Base-by-base conservation (phyloP, 495 filamentous ascomycete species). In the Immersiella caudata region DNA sequence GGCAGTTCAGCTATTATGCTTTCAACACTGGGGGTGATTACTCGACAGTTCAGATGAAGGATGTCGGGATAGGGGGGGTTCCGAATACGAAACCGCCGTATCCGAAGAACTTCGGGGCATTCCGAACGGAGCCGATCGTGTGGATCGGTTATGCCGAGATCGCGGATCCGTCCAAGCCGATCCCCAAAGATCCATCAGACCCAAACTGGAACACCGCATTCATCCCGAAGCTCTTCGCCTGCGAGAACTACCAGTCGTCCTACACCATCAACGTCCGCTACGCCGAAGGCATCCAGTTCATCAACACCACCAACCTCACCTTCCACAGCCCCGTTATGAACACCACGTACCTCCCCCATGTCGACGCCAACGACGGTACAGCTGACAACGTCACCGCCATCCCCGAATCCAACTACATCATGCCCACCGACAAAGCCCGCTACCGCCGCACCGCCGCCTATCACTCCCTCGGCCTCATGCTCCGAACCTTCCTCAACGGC, bases 61-160 rank as follows among this genome's bases (percentile, higher is more conserved):
- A 76, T 35, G 72, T 68, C 11, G 64, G 61, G 52, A 27, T 58
- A 6, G 74, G 73, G 25, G 76, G 78, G n/a, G 64, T 75, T 22
- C 76, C 78, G 7, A 74, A 62, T 18, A 69, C 33, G 1, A 1
- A 62, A 1, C 76, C 72, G 7, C 77, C 79, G 0, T 77, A 74
- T 60, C 77, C 79, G 14, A 60, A 70, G 58, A 68, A 73, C 56
- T 46, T 80, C 16, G 77, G 79, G 0, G 75, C 75, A 7, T 75
- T 80, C 33, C 77, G 79, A 21, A 80, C 79, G 1, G 77, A 79
- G 54, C 77, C 77, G 2, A 65, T 78, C 52, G 51, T 79, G 24
- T 80, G 76, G 77, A 70, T 79, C 26, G 77, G 76, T 5, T 79
- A 76, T 60, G 66, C 71, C 7, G 59, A 66, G 21, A 62, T 70